Evolutionary conservation across 768 basidiomycete genomes (phyloP).

Genomic region (Podaxis sp.): DNA sequence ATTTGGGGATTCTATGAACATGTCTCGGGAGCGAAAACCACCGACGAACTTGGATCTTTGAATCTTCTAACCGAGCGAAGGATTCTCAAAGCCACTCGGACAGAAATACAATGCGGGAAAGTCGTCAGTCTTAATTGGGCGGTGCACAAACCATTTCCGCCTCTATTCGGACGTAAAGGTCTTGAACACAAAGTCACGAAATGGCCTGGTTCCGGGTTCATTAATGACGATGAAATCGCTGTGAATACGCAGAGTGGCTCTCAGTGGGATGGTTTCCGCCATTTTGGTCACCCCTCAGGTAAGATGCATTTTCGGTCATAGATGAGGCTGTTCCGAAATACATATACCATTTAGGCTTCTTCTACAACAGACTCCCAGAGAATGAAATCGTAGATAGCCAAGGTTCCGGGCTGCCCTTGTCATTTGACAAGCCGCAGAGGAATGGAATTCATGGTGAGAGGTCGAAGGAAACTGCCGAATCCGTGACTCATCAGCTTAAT

Average conservation of each 20-base stretch:
- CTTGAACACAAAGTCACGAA: slow-evolving; percentile 22
- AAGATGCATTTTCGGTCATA: not conserved
- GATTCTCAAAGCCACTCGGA: slow-evolving; percentile 21
- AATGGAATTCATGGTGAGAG: slow-evolving; percentile 26
- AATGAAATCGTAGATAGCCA: slow-evolving; percentile 22
- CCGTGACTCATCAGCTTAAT: not conserved
- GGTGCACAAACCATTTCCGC: slow-evolving; percentile 23
- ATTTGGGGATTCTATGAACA: slow-evolving; percentile 29
- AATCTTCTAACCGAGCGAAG: slow-evolving; percentile 24
- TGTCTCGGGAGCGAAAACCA: slow-evolving; percentile 15
- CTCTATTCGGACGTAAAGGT: slow-evolving; percentile 18
- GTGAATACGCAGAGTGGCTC: slow-evolving; percentile 26
- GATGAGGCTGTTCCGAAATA: not conserved
- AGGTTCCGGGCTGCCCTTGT: slow-evolving; percentile 9
- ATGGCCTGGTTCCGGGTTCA: slow-evolving; percentile 14
- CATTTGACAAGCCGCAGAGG: slow-evolving; percentile 21
- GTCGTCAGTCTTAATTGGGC: slow-evolving; percentile 26
- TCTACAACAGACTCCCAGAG: slow-evolving; percentile 22
- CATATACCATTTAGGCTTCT: slow-evolving; percentile 18
- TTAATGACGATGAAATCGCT: slow-evolving; percentile 24
- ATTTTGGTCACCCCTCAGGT: slow-evolving; percentile 4
- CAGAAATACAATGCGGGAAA: slow-evolving; percentile 21
- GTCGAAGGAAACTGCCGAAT: not conserved
- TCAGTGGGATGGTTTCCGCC: slow-evolving; percentile 27
- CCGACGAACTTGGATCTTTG: slow-evolving; percentile 24